Percentiles rank a stretch among this genome's conserved stretches.
Conservation (phyloP, 2,329 filamentous ascomycete species). For the Phialophora macrospora region DNA sequence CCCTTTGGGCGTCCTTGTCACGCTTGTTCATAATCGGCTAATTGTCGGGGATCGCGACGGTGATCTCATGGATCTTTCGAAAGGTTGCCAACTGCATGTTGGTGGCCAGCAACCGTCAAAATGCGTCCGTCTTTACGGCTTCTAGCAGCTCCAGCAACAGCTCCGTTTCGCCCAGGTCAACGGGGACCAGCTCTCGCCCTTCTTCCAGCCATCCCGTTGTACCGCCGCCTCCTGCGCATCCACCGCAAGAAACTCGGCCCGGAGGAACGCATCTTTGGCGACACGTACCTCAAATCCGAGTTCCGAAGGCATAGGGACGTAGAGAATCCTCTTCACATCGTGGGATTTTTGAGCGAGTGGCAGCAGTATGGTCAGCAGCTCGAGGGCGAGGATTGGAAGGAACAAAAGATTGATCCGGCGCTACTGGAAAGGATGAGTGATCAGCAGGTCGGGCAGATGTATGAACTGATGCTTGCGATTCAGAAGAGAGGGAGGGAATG, state of each 20-base stretch:
- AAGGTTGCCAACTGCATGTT: background rate
- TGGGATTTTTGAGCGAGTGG: conserved; percentile 96
- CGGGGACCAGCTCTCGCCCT: conserved; percentile 64
- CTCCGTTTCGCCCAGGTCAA: conserved; percentile 34
- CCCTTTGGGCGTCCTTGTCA: background rate
- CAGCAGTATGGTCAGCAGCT: conserved; percentile 91
- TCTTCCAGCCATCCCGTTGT: conserved; percentile 85
- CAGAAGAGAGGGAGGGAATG: conserved; percentile 57
- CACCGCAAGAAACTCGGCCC: conserved; percentile 77
- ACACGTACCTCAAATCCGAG: conserved; percentile 91
- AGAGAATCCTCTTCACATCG: conserved; percentile 91
- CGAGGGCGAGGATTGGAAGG: conserved; percentile 84
- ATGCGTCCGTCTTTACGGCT: conserved; percentile 34
- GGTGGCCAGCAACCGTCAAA: background rate
- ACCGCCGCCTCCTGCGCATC: conserved; percentile 81
- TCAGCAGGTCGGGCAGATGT: conserved; percentile 89
- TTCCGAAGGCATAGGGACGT: conserved; percentile 82
- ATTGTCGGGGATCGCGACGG: conserved; percentile 1
- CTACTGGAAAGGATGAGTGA: conserved; percentile 93
- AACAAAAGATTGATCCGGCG: conserved; percentile 73
- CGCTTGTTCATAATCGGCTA: background rate
- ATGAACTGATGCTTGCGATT: conserved; percentile 90
- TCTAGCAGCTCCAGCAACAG: conserved; percentile 32
- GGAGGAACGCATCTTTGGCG: conserved; percentile 80
- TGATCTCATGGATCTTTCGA: background rate